Evolutionary conservation across 306 rosid species (phyloP).

Genomic region (Hippophae tibetana): DNA sequence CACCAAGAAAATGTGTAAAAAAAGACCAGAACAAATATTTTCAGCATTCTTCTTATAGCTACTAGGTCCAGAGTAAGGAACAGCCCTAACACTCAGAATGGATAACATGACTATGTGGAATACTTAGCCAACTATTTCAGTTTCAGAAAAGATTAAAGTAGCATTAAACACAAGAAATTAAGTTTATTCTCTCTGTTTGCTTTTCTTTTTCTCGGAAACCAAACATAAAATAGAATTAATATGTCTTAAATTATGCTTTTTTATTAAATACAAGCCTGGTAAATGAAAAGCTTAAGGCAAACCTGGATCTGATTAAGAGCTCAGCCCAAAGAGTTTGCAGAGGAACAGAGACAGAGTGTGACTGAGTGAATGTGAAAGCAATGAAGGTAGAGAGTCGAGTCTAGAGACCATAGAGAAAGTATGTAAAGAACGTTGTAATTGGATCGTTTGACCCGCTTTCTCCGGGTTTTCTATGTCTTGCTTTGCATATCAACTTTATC

Average conservation of each 20-base stretch:
- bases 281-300: conserved; percentile 16
- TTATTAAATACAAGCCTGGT: conserved; percentile 1
- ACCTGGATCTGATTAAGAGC: conserved; percentile 59
- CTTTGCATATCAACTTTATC: too few relatives aligned
- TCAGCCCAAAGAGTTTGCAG: background rate
- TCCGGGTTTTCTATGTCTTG: too few relatives aligned
- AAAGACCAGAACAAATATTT: conserved; percentile 8
- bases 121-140: background rate
- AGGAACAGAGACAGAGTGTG: conserved; percentile 5
- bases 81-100: background rate
- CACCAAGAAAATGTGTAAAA: background rate
- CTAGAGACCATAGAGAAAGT: too few relatives aligned
- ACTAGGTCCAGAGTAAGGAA: conserved; percentile 7
- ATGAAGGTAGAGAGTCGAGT: too few relatives aligned
- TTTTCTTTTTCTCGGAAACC: conserved; percentile 2
- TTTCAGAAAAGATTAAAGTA: conserved; percentile 4
- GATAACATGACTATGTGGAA: background rate
- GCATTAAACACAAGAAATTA: conserved; percentile 1
- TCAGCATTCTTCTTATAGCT: background rate
- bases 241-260: conserved; percentile 13
- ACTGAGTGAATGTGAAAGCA: conserved; percentile 8
- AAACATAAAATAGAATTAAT: conserved; percentile 10
- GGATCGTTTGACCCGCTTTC: too few relatives aligned
- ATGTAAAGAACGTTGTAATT: too few relatives aligned
- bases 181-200: background rate